These are phyloP conservation scores for Nothopassalora personata DNA, from an alignment of 2,329 filamentous ascomycete species.

Conservation along the genomic window DNA sequence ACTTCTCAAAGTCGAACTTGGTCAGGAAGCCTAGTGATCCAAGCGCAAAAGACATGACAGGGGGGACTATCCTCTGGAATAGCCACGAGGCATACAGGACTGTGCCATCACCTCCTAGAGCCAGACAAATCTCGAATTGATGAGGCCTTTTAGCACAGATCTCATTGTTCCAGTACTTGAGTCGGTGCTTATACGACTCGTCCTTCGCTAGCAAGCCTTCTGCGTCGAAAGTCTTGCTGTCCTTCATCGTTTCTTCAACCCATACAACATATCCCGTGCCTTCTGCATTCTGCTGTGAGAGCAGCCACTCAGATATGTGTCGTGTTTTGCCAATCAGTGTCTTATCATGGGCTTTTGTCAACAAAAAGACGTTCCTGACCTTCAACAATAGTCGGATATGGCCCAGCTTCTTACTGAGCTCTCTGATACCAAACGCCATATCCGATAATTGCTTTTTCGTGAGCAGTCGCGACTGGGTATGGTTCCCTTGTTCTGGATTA, in stretches of 20 bases:
- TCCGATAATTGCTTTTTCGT: constrained; percentile 94
- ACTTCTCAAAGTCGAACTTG: constrained; percentile 85
- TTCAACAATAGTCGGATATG: constrained; percentile 77
- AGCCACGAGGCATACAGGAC: constrained; percentile 95
- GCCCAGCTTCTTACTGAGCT: constrained; percentile 79
- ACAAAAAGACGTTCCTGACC: constrained; percentile 75
- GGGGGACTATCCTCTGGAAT: constrained; percentile 91
- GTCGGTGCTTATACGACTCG: constrained; percentile 49
- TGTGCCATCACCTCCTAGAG: constrained; percentile 79
- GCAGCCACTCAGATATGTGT: constrained; percentile 73
- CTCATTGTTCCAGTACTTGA: constrained; percentile 78
- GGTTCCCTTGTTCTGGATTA: constrained; percentile 31
- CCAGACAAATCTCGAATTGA: constrained; percentile 88
- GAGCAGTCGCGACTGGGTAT: constrained; percentile 64
- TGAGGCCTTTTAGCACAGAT: constrained; percentile 75
- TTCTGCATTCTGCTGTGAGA: constrained; percentile 58
- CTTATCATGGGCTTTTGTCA: constrained; percentile 88
- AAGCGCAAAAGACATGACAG: constrained; percentile 83
- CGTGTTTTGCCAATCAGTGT: constrained; percentile 71
- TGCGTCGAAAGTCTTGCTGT: constrained; percentile 68
- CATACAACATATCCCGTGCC: constrained; percentile 66
- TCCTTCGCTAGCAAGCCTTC: constrained; percentile 62
- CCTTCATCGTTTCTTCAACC: constrained; percentile 69
- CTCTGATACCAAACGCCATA: constrained; percentile 93
- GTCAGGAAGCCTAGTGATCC: constrained; percentile 93